Conservation (phyloP, 2,329 filamentous ascomycete species). For the Didymella glomerata region DNA sequence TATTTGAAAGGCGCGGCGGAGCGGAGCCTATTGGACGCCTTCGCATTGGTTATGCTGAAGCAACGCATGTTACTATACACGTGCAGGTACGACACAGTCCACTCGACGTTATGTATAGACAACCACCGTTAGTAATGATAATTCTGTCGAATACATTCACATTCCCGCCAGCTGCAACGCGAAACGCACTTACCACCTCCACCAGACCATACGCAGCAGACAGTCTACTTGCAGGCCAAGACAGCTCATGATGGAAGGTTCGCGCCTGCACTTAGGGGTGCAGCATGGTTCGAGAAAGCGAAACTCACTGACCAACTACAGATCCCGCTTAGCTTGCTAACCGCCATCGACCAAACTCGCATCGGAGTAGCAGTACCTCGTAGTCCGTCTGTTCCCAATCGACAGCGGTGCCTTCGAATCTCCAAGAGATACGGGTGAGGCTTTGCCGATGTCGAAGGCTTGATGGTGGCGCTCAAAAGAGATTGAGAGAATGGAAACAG, state of each 20-base stretch:
- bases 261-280: not conserved
- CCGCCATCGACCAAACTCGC: not conserved
- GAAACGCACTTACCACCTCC: not conserved
- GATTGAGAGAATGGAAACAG: not conserved
- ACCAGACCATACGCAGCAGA: not conserved
- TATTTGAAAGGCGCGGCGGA: not conserved
- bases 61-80: not conserved
- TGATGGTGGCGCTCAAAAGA: too few relatives aligned
- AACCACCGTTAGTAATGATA: slow-evolving; percentile 12
- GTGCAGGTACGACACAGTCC: not conserved
- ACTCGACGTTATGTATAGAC: slow-evolving; percentile 10
- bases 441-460: too few relatives aligned
- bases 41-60: not conserved
- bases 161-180: not conserved
- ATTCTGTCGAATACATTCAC: not conserved
- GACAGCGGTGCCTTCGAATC: not conserved
- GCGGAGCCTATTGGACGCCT: not conserved
- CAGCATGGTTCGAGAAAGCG: not conserved
- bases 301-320: not conserved
- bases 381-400: not conserved
- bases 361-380: not conserved
- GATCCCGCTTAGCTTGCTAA: not conserved
- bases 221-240: not conserved
- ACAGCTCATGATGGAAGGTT: not conserved
- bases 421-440: not conserved